Percentiles rank a stretch among this genome's conserved stretches.
These are phyloP conservation scores for Passalora sequoiae DNA, from an alignment of 2,329 filamentous ascomycete species.

Conservation along the genomic window DNA sequence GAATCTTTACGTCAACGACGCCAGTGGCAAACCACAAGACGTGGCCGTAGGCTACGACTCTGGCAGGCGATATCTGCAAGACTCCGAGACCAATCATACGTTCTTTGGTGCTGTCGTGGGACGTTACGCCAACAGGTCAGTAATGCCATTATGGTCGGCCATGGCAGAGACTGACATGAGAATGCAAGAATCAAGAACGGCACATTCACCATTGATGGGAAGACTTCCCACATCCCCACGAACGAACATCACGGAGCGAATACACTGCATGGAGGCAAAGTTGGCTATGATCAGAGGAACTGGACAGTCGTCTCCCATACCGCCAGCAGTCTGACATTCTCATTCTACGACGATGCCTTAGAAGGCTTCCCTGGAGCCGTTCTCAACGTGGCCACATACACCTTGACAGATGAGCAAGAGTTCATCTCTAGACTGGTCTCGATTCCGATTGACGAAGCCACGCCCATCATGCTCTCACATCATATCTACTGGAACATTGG, in stretches of 20 bases:
- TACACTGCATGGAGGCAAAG: slow-evolving; percentile 48
- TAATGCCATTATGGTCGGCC: not conserved
- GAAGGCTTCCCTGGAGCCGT: slow-evolving; percentile 77
- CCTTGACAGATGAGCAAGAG: slow-evolving; percentile 55
- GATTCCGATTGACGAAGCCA: slow-evolving; percentile 65
- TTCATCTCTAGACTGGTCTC: slow-evolving; percentile 73
- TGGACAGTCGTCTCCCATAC: slow-evolving; percentile 70
- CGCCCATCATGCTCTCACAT: slow-evolving; percentile 75
- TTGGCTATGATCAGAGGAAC: slow-evolving; percentile 60
- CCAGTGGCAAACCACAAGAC: slow-evolving; percentile 41
- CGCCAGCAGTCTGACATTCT: slow-evolving; percentile 65
- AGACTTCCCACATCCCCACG: slow-evolving; percentile 44
- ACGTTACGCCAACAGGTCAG: slow-evolving; percentile 46
- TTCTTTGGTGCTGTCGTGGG: slow-evolving; percentile 59
- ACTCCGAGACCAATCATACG: slow-evolving; percentile 48
- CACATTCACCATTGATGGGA: slow-evolving; percentile 48
- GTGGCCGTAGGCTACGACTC: slow-evolving; percentile 49
- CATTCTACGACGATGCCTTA: slow-evolving; percentile 64
- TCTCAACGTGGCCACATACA: slow-evolving; percentile 68
- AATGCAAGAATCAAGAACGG: slow-evolving; percentile 48
- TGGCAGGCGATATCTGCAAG: slow-evolving; percentile 37
- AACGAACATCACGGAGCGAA: slow-evolving; percentile 50
- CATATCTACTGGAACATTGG: slow-evolving; percentile 81
- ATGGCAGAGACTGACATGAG: slow-evolving; percentile 17
- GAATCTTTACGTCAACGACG: slow-evolving; percentile 28